Conservation (phyloP, 2,329 filamentous ascomycete species). For the Rhexocercosporidium sp. region DNA sequence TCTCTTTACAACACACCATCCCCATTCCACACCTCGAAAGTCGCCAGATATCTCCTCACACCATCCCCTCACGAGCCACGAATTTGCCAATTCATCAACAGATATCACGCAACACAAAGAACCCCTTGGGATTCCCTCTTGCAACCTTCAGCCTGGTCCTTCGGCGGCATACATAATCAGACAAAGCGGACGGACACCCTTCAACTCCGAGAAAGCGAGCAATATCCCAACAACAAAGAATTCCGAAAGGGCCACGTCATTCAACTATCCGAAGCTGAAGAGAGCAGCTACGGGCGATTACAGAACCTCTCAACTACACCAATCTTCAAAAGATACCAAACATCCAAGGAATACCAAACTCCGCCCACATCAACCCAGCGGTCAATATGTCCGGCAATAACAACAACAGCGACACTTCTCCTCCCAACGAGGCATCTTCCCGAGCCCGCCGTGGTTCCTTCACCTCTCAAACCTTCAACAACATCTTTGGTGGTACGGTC, state of each 20-base stretch:
- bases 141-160: background rate
- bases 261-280: conserved; percentile 30
- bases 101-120: background rate
- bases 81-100: background rate
- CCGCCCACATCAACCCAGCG: conserved; percentile 9
- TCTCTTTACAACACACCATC: background rate
- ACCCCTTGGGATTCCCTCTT: background rate
- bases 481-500: conserved; percentile 52
- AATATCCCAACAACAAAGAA: conserved; percentile 26
- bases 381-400: conserved; percentile 48
- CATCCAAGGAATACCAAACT: too few relatives aligned
- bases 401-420: conserved; percentile 45
- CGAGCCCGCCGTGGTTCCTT: conserved; percentile 52
- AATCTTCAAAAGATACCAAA: background rate
- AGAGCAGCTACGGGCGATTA: conserved; percentile 32
- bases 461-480: conserved; percentile 46
- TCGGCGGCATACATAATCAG: conserved; percentile 8
- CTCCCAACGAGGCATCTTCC: conserved; percentile 46
- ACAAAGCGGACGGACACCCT: conserved; percentile 17
- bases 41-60: background rate
- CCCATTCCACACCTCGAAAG: conserved; percentile 3
- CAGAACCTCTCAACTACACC: conserved; percentile 28
- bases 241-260: conserved; percentile 12
- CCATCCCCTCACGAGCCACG: background rate
- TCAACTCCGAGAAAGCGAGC: conserved; percentile 21